Conservation (phyloP, 2,329 filamentous ascomycete genomes). For the Fusarium falciforme region DNA sequence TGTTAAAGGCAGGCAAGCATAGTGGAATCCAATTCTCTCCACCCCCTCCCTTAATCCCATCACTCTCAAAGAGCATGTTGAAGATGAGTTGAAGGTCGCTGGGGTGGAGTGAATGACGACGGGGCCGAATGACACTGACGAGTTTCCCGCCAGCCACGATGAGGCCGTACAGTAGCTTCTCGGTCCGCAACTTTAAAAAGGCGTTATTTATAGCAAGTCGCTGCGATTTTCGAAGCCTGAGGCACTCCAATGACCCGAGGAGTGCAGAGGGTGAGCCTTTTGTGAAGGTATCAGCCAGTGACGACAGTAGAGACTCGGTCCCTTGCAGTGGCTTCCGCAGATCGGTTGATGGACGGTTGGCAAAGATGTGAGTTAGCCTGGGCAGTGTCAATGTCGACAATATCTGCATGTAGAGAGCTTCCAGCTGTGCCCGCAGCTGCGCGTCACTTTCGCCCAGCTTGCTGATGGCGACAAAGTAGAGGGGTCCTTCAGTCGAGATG, state of each 20-base stretch:
- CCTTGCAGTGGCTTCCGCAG: constrained; percentile 89
- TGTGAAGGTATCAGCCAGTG: constrained; percentile 93
- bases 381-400: constrained; percentile 94
- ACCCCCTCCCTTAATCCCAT: constrained; percentile 86
- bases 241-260: constrained; percentile 89
- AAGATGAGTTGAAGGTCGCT: constrained; percentile 97
- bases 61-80: constrained; percentile 98
- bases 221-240: constrained; percentile 91
- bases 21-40: constrained; percentile 98
- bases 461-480: constrained; percentile 95
- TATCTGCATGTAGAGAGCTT: constrained; percentile 98
- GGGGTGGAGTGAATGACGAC: constrained; percentile 94
- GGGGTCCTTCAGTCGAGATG: constrained; percentile 82
- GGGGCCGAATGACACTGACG: constrained; percentile 93
- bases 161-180: constrained; percentile 88
- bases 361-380: constrained; percentile 86
- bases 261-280: constrained; percentile 90
- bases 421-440: constrained; percentile 87
- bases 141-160: constrained; percentile 92
- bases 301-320: constrained; percentile 90
- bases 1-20: constrained; percentile 97
- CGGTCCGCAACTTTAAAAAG: constrained; percentile 81
- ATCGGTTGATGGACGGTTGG: constrained; percentile 91
- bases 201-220: constrained; percentile 87
- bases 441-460: constrained; percentile 90